Percentiles rank a stretch among this genome's conserved stretches.
Conservation (phyloP, 2,329 filamentous ascomycete species). For the Trichoderma asperellum region DNA sequence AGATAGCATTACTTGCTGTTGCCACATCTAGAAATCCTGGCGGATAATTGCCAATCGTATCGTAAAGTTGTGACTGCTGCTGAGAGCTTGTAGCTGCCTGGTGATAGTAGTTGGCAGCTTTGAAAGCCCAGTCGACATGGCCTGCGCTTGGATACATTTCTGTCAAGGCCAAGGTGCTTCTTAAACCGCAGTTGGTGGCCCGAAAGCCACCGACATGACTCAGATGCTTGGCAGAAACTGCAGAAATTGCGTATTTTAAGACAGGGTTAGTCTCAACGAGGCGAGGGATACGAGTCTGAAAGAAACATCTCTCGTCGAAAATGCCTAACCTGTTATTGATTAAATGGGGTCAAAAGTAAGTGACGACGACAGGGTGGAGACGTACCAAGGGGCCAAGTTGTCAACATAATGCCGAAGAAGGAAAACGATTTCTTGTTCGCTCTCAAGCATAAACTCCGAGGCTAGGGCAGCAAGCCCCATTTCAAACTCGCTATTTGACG, state of each 20-base stretch:
- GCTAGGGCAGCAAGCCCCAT: slow-evolving; percentile 10
- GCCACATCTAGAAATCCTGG: neutral
- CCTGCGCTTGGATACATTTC: slow-evolving; percentile 16
- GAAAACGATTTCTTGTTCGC: slow-evolving; percentile 19
- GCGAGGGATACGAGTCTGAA: slow-evolving; percentile 8
- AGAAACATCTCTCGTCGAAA: slow-evolving; percentile 13
- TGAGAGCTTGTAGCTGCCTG: neutral
- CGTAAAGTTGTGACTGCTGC: slow-evolving; percentile 1
- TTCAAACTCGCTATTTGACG: slow-evolving; percentile 1
- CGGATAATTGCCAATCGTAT: neutral
- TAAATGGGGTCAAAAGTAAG: neutral
- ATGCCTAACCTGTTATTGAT: neutral
- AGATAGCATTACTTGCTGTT: slow-evolving; percentile 1
- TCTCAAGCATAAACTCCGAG: slow-evolving; percentile 21
- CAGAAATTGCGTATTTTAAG: neutral
- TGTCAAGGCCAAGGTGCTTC: slow-evolving; percentile 7
- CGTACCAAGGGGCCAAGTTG: slow-evolving; percentile 10
- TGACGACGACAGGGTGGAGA: neutral
- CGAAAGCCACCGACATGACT: slow-evolving; percentile 10
- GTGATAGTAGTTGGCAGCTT: slow-evolving; percentile 19
- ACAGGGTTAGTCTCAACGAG: neutral
- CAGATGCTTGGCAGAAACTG: slow-evolving; percentile 12
- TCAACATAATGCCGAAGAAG: slow-evolving; percentile 22
- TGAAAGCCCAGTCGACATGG: slow-evolving; percentile 17
- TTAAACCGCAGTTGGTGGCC: neutral